Conservation (phyloP, 2,329 filamentous ascomycete species). For the Aspergillus phoenicis region DNA sequence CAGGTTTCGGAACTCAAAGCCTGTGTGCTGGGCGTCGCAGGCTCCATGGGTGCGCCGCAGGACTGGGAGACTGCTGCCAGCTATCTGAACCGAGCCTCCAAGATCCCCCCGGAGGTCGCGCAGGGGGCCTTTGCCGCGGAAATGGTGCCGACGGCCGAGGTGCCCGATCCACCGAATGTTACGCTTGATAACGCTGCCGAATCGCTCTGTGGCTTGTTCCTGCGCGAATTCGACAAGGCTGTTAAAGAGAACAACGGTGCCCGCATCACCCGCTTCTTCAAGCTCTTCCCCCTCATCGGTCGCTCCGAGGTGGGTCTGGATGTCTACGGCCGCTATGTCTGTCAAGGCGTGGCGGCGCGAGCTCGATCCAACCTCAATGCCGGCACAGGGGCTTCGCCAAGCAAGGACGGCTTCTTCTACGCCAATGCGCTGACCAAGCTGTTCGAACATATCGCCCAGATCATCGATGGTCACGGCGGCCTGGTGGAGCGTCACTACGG, state of each 20-base stretch:
- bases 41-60: slow-evolving; percentile 95
- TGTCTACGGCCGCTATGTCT: slow-evolving; percentile 94
- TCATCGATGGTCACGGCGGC: slow-evolving; percentile 86
- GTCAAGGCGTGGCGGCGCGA: slow-evolving; percentile 84
- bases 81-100: slow-evolving; percentile 80
- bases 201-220: slow-evolving; percentile 84
- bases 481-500: slow-evolving; percentile 95
- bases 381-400: slow-evolving; percentile 59
- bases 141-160: slow-evolving; percentile 93
- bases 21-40: slow-evolving; percentile 89
- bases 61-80: slow-evolving; percentile 97
- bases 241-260: slow-evolving; percentile 82
- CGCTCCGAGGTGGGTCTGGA: slow-evolving; percentile 86
- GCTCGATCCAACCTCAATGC: slow-evolving; percentile 80
- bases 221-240: slow-evolving; percentile 93
- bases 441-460: slow-evolving; percentile 97
- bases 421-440: slow-evolving; percentile 85
- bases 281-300: slow-evolving; percentile 92
- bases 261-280: slow-evolving; percentile 95
- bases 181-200: slow-evolving; percentile 87
- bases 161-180: slow-evolving; percentile 84
- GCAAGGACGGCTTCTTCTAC: slow-evolving; percentile 84
- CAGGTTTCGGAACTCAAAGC: slow-evolving; percentile 96
- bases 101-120: slow-evolving; percentile 77
- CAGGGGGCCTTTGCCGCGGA: slow-evolving; percentile 84